Percentiles rank a stretch among this genome's conserved stretches.
Evolutionary conservation across 176 grass and related monocot species (phyloP).

Genomic region (Oryza punctata): DNA sequence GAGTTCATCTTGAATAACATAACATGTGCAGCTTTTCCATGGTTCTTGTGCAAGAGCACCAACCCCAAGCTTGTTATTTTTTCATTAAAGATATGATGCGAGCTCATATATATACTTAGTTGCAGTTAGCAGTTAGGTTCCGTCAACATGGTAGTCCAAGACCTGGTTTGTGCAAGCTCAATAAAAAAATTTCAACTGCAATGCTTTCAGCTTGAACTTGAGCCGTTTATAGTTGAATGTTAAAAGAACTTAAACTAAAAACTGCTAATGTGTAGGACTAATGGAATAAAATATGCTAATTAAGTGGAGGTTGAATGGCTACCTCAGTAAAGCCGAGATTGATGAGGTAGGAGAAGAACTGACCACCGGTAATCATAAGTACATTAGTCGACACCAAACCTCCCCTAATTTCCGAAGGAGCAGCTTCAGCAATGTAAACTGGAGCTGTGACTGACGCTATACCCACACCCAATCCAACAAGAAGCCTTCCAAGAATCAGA

Average conservation of each 20-base stretch:
- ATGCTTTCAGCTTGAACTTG: not conserved
- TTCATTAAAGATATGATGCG: slow-evolving; percentile 10
- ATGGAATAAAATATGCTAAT: not conserved
- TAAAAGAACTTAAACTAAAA: slow-evolving; percentile 2
- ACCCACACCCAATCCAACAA: slow-evolving; percentile 86
- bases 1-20: slow-evolving; percentile 16
- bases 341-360: slow-evolving; percentile 96
- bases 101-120: not conserved
- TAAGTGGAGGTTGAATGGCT: slow-evolving; percentile 30
- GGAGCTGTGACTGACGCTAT: slow-evolving; percentile 88
- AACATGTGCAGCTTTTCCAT: slow-evolving; percentile 22
- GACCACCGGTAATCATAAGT: slow-evolving; percentile 96
- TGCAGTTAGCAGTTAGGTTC: not conserved
- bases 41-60: slow-evolving; percentile 25
- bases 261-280: slow-evolving; percentile 4
- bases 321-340: slow-evolving; percentile 97
- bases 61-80: not conserved
- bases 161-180: not conserved
- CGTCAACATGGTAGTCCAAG: not conserved
- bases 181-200: not conserved
- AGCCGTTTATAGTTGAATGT: slow-evolving; percentile 24
- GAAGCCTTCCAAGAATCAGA: slow-evolving; percentile 83
- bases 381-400: slow-evolving; percentile 90
- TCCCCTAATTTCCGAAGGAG: slow-evolving; percentile 94
- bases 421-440: slow-evolving; percentile 89